phyloP scores from a whole-genome alignment of 2,329 filamentous ascomycete species.

The Lachnellula hyalina region DNA sequence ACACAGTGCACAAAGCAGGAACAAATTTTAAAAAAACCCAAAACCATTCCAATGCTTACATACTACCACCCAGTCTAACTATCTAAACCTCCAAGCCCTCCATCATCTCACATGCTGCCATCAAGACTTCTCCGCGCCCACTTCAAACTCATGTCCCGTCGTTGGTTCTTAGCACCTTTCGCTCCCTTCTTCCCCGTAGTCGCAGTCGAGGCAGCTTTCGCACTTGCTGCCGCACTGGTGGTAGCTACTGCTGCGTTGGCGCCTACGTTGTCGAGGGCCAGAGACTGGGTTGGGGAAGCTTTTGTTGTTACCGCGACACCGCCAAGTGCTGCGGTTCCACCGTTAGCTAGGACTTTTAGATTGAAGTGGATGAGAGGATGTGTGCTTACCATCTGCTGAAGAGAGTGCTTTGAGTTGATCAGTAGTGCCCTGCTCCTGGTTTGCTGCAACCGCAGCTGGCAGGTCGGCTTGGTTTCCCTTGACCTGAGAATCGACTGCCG shows the following conservation, averaged over 20 bases:
- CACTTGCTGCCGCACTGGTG: background rate
- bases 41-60: too few relatives aligned
- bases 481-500: constrained; percentile 44
- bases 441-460: constrained; percentile 39
- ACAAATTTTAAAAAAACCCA: too few relatives aligned
- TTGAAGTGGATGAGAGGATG: background rate
- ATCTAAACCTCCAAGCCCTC: too few relatives aligned
- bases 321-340: constrained; percentile 20
- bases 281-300: constrained; percentile 33
- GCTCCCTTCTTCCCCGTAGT: background rate
- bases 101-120: background rate
- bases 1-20: too few relatives aligned
- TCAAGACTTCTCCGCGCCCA: background rate
- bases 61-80: too few relatives aligned
- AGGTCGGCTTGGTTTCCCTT: constrained; percentile 47
- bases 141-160: background rate
- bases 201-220: background rate
- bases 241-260: constrained; percentile 14
- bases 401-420: constrained; percentile 26
- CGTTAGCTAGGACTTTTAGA: background rate
- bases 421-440: constrained; percentile 37
- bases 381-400: constrained; percentile 30
- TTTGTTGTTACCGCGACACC: constrained; percentile 28
- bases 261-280: constrained; percentile 18
- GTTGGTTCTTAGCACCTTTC: background rate